Conservation (phyloP, 371 early-diverging fungal genomes). For the Dichotomocladium elegans region DNA sequence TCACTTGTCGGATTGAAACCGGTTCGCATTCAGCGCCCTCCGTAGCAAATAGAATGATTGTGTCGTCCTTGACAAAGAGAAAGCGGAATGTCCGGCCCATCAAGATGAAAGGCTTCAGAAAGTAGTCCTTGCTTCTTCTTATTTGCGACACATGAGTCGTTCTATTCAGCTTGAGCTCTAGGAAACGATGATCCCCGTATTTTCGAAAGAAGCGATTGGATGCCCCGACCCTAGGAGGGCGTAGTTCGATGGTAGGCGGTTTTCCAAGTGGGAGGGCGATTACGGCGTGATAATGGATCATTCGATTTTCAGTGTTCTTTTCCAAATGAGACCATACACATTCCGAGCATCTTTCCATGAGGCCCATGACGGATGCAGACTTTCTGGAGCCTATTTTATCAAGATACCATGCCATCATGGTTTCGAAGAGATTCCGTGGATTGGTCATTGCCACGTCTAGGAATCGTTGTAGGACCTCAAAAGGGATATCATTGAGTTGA, state of each 20-base stretch:
- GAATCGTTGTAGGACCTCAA: conserved; percentile 25
- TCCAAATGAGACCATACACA: conserved; percentile 25
- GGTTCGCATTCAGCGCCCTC: conserved; percentile 27
- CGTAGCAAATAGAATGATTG: conserved; percentile 35
- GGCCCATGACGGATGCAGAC: background rate
- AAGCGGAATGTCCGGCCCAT: conserved; percentile 35
- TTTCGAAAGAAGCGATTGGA: conserved; percentile 45
- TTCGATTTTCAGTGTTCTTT: conserved; percentile 9
- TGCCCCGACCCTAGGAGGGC: conserved; percentile 25
- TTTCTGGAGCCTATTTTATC: background rate
- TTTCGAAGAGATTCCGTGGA: conserved; percentile 18
- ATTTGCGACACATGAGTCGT: conserved; percentile 9
- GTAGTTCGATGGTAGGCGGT: conserved; percentile 15
- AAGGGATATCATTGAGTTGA: conserved; percentile 17
- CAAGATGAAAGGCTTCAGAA: conserved; percentile 29
- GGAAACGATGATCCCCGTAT: conserved; percentile 34
- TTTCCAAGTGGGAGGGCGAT: conserved; percentile 5
- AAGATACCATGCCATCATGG: conserved; percentile 31
- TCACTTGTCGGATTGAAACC: conserved; percentile 28
- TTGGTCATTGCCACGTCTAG: conserved; percentile 11
- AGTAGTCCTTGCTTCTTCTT: conserved; percentile 6
- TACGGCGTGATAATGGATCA: conserved; percentile 26
- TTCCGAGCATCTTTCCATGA: conserved; percentile 32
- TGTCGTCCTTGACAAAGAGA: conserved; percentile 37
- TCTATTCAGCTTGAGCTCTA: conserved; percentile 27